phyloP scores from a whole-genome alignment of 2,329 filamentous ascomycete genomes.

The Trichoderma endophyticum region DNA sequence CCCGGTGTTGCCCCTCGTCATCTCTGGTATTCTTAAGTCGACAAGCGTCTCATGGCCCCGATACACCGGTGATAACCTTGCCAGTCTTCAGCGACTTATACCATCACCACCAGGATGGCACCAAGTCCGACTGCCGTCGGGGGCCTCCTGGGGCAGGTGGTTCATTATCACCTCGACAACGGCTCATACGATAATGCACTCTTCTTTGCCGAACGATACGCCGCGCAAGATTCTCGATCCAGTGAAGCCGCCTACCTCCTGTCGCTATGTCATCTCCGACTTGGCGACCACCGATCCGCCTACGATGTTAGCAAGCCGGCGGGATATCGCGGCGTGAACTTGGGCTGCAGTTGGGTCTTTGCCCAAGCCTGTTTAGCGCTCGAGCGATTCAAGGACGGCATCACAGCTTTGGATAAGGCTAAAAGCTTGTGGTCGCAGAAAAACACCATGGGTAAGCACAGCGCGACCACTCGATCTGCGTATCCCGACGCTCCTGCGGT shows the following conservation, averaged over 20 bases:
- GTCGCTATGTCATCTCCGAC: constrained; percentile 77
- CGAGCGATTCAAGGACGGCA: constrained; percentile 76
- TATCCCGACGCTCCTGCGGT: constrained; percentile 80
- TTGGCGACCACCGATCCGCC: constrained; percentile 79
- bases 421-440: constrained; percentile 71
- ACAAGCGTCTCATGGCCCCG: constrained; percentile 27
- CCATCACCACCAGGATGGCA: constrained; percentile 43
- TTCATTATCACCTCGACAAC: constrained; percentile 79
- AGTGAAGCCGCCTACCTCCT: constrained; percentile 80
- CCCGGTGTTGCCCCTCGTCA: constrained; percentile 2
- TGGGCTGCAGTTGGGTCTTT: constrained; percentile 88
- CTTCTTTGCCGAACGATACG: constrained; percentile 85
- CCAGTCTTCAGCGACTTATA: constrained; percentile 12
- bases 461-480: constrained; percentile 68
- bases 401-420: constrained; percentile 78
- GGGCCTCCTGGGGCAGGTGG: constrained; percentile 55
- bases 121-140: constrained; percentile 50
- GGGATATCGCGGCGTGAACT: constrained; percentile 67
- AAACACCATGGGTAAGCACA: constrained; percentile 79
- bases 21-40: neutral
- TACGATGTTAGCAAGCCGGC: constrained; percentile 75
- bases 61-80: constrained; percentile 25
- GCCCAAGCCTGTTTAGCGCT: constrained; percentile 82
- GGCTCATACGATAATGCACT: constrained; percentile 84
- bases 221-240: constrained; percentile 77